Conservation (phyloP, 805 yeast genomes). For the Starmerella davenportii region DNA sequence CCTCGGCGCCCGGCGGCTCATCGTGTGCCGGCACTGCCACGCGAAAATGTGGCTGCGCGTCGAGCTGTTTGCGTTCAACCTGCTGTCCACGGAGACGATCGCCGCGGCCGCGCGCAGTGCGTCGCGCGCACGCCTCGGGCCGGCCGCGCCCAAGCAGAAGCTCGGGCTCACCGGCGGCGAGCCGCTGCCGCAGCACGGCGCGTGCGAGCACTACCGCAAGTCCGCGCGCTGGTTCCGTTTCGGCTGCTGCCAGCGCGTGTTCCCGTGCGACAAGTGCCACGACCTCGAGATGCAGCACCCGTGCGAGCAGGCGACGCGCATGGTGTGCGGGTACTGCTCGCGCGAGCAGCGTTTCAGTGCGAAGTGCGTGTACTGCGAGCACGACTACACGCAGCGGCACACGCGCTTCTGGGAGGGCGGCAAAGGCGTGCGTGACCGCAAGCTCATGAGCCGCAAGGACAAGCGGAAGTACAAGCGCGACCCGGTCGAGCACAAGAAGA, state of each 20-base stretch:
- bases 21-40: conserved; percentile 25
- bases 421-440: conserved; percentile 26
- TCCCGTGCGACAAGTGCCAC: conserved; percentile 29
- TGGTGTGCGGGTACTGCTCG: conserved; percentile 29
- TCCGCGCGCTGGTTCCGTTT: conserved; percentile 29
- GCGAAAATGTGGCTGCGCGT: conserved; percentile 21
- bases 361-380: conserved; percentile 24
- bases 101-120: conserved; percentile 7
- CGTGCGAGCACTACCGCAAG: conserved; percentile 26
- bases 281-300: conserved; percentile 24
- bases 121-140: conserved; percentile 6
- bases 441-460: conserved; percentile 27
- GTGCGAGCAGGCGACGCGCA: conserved; percentile 25
- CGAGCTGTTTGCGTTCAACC: conserved; percentile 21
- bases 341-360: conserved; percentile 25
- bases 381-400: conserved; percentile 21
- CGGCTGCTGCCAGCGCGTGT: conserved; percentile 27
- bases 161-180: conserved; percentile 24
- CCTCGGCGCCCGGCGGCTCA: conserved; percentile 20
- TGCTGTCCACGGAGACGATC: conserved; percentile 20
- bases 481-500: conserved; percentile 8
- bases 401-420: conserved; percentile 32
- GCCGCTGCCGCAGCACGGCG: conserved; percentile 25
- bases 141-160: conserved; percentile 15
- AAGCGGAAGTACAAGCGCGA: conserved; percentile 25